Evolutionary conservation across 2,329 filamentous ascomycete species (phyloP).

Genomic region (Microsporum canis): DNA sequence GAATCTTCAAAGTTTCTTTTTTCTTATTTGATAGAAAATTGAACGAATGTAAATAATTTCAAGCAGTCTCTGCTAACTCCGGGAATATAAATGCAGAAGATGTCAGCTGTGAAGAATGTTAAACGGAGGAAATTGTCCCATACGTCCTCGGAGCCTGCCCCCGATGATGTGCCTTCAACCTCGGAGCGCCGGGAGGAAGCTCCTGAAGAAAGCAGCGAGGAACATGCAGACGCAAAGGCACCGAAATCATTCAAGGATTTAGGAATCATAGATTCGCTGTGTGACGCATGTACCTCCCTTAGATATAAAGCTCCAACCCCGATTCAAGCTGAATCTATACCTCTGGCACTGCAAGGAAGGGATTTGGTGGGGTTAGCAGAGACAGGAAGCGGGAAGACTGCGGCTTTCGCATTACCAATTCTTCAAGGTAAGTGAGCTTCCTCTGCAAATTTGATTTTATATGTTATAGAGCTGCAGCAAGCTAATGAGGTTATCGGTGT

Average conservation of each 20-base stretch:
- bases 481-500: background rate
- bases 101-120: slow-evolving; percentile 28
- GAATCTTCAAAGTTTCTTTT: background rate
- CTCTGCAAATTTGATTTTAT: background rate
- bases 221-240: background rate
- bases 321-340: slow-evolving; percentile 79
- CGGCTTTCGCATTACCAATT: slow-evolving; percentile 86
- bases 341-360: slow-evolving; percentile 62
- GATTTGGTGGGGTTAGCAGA: slow-evolving; percentile 92
- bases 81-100: slow-evolving; percentile 12
- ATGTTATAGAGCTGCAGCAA: background rate
- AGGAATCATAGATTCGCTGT: slow-evolving; percentile 71
- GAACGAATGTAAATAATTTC: background rate
- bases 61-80: background rate
- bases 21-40: slow-evolving; percentile 3
- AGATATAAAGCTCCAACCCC: slow-evolving; percentile 79
- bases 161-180: slow-evolving; percentile 13
- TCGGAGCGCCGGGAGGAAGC: slow-evolving; percentile 14
- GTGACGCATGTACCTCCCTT: slow-evolving; percentile 72
- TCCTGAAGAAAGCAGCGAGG: background rate
- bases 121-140: slow-evolving; percentile 33
- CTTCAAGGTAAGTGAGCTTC: slow-evolving; percentile 46
- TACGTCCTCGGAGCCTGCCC: slow-evolving; percentile 15
- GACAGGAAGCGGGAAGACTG: slow-evolving; percentile 92
- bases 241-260: slow-evolving; percentile 38